Base-by-base conservation (phyloP, 2,329 filamentous ascomycete species). In the Sordariomycetes sp. region DNA sequence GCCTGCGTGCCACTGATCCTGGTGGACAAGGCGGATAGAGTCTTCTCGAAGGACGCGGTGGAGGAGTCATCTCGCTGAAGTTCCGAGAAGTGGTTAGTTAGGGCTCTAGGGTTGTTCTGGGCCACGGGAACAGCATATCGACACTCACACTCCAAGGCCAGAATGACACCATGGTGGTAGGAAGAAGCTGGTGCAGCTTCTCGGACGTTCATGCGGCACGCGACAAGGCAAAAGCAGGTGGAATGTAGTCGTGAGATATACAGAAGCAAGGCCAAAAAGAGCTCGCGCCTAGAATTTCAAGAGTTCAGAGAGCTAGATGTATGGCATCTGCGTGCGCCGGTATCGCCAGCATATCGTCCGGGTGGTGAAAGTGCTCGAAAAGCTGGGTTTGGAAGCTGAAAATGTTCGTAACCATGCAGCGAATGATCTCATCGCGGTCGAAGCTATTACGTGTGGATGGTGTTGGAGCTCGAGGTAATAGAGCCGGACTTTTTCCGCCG, bases 21-120 rank as follows among this genome's bases (percentile, higher is more conserved):
- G 57, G 78, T 77, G 12, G 92, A 89, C 53, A 99, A 82, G 25
- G 83, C 79, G 11, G 90, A 89, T 34, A 99, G 85, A 2, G 87
- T 85, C 77, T 92, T 97, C 75, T 99, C 94, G 69, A 97, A 99
- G 3, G 87, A 89, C 56, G 91, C 92, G 28, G 94, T 88, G 63
- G 92, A 96, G 69, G 82, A 88, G 70, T 87, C 82, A 67, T 89
- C 82, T 72, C 83, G 82, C 90, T 96, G 66, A 40, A 52, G 20
- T 46, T 22, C 18, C 20, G 48, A 62, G 8, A 43, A 46, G 25
- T 58, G 68, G 62, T 40, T 43, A 34, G 43, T 12, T 18, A 28
- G 28, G 8, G 8, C 28, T 32, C 28, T 32, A 4, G 28, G 28
- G 24, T 16, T 22, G 40, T 24, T 57, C 11, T 52, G 2, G 46